Base-by-base conservation (phyloP, 2,329 filamentous ascomycete species). In the Lanzia echinophila region DNA sequence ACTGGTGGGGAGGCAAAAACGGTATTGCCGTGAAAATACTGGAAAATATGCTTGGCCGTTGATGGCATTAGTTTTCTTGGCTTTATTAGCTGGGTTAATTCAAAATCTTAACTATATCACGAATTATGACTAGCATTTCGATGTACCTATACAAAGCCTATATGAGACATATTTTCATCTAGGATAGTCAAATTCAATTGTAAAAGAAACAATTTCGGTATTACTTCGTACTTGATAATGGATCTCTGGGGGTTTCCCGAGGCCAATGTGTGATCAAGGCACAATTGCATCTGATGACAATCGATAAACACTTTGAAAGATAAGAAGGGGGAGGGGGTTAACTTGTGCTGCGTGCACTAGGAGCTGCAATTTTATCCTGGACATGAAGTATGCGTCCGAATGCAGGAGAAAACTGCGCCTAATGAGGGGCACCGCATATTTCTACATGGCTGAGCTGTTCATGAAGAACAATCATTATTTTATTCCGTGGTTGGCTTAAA, bases 1-100 rank as follows among this genome's bases (percentile, higher is more conserved):
- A 43, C 56, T 50, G 32, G 56, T 45, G 58, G 49, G 56, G 53
- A 56, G 55, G 53, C 50, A 58, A 56, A 49, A 32, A 44, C 42
- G 53, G 53, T 45, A 51, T 28, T 50, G 53, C 44, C 19, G 44
- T 53, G 19, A 11, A 33, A 31, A 53, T 42, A 34, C 50, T 15
- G 48, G 28, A 48, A 34, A 34, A 15, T 33, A 17, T 34, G 24
- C 36, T 36, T 36, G 33, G 22, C 42, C 28, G 28, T 28, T 32
- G 36, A 34, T 42, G 31, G 36, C 31, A 15, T 34, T 48, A 53
- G 36, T 17, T 53, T 19, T 33, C 36, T 53, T 48, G 20, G 50
- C 50, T 47, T 32, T n/a, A n/a, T 47, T 39, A 38, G 33, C 33
- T 6, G 24, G n/a, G 6, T 17, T 41, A 17, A 10, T 19, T 28